Evolutionary conservation across 2,329 filamentous ascomycete genomes (phyloP).

Genomic region (Botrytis porri): DNA sequence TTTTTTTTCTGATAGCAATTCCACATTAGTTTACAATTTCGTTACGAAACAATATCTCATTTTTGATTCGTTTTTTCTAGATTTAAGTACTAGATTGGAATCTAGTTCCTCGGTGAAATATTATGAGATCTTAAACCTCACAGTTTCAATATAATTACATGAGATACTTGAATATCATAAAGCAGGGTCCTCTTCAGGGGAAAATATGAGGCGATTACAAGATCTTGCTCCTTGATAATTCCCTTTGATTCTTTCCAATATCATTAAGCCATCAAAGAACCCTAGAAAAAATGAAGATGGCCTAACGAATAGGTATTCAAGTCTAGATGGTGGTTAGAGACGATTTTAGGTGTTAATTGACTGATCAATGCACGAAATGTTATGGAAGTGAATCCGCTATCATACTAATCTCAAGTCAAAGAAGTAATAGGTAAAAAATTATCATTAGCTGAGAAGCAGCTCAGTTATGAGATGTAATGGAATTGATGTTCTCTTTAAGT

Average conservation of each 20-base stretch:
- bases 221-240: not conserved
- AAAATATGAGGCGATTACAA: not conserved
- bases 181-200: fast-evolving
- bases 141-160: not conserved
- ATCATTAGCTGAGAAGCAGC: not conserved
- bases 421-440: not conserved
- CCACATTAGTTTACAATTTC: no score
- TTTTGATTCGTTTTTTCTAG: not conserved
- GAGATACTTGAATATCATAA: not conserved
- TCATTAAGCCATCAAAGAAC: not conserved
- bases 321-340: not conserved
- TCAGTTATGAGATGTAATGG: not conserved
- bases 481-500: not conserved
- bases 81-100: not conserved
- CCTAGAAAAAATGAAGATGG: not conserved
- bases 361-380: no score
- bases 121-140: not conserved
- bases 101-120: not conserved
- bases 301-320: not conserved
- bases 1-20: not conserved
- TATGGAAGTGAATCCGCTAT: not conserved
- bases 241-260: not conserved
- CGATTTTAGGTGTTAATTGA: not conserved
- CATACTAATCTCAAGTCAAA: not conserved
- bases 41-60: not conserved